Evolutionary conservation across 2,329 filamentous ascomycete species (phyloP), one percentile per base, ranked within the genome.

Genomic region (Hypoxylon sp.): DNA sequence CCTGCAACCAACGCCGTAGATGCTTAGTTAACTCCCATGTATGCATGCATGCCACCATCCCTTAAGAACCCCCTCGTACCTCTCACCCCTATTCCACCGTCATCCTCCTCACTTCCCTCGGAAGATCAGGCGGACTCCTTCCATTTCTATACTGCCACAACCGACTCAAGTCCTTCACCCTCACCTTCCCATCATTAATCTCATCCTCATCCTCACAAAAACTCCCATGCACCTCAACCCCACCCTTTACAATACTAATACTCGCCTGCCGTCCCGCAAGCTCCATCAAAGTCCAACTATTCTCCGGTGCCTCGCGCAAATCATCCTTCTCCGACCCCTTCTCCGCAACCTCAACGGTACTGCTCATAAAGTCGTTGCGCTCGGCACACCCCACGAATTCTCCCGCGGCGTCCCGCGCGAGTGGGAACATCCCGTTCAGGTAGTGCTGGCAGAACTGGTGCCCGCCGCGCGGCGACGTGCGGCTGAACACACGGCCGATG

Each of bases 121-220:
- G 80, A 28, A 74, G 71, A 43, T 85, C 83, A 4, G 80, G 73
- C 1, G 88, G 88, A 43, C 82, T 85, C 63, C 76, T 79, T 1
- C 89, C 89, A 73, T 90, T 90, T 55, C 87, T 80, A 73, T 90
- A 90, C 68, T 84, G 80, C 88, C 89, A 90, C 28, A 91, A 76
- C 49, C 89, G 82, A 72, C 87, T 89, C 49, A 90, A 78, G 58
- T 90, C 85, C 77, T 85, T 89, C 5, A 90, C 87, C 73, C 81
- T 85, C 45, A 87, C 81, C 30, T 74, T 78, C 28, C 76, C 72
- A 68, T 79, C 75, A 19, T 79, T 71, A 3, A 74, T 72, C 23
- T 76, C 64, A 63, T 75, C 55, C 50, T 70, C 23, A 45, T 71
- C 51, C 64, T 72, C 63, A 71, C 72, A 74, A 36, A 72, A 72